Evolutionary conservation across 805 yeast genomes (phyloP), one percentile per base, ranked within the genome.

Genomic region (Aciculoconidium aculeatum): DNA sequence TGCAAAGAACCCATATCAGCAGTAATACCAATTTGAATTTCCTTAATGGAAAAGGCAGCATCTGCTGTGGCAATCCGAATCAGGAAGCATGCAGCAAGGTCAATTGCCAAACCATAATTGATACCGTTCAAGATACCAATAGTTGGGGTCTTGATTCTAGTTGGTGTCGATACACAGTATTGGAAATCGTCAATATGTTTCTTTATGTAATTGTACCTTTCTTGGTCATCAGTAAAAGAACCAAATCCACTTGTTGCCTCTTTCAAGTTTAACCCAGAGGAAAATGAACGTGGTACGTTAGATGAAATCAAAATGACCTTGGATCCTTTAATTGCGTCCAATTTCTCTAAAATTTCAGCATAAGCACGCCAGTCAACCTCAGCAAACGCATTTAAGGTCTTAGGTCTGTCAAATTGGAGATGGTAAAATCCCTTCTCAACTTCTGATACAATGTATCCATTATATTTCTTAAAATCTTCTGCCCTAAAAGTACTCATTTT

Each of bases 1-100:
- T 82, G 88, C 34, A 82, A 59, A 1, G 83, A 67, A 4, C 94
- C 94, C 45, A 82, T 79, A 49, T 83, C 92, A 2, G 92, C 87
- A 21, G 83, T 70, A 47, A 83, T 65, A 3, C 90, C 92, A 31
- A 82, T 64, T 37, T 75, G 72, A 36, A 81, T 75, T 54, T 82
- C 94, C 33, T 80, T 71, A 33, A 83, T 70, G 23, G 80, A 67
- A 39, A 80, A 64, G 21, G 47, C 54, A 9, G 72, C 67, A 39
- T 71, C 80, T 17, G 56, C 55, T 3, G 76, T 56, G 7, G 75
- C 74, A 8, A 77, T 50, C 29, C 88, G 66, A 14, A 82, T 70
- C 10, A 75, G 65, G 16, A 70, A 65, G 0, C 81, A 71, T 9
- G 78, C 55, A 6, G 80, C 55, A 24, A 82, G 69, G 50, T 82